Base-by-base conservation (phyloP, 225 moss, liverwort and hornwort genomes). In the Polytrichum formosum region DNA sequence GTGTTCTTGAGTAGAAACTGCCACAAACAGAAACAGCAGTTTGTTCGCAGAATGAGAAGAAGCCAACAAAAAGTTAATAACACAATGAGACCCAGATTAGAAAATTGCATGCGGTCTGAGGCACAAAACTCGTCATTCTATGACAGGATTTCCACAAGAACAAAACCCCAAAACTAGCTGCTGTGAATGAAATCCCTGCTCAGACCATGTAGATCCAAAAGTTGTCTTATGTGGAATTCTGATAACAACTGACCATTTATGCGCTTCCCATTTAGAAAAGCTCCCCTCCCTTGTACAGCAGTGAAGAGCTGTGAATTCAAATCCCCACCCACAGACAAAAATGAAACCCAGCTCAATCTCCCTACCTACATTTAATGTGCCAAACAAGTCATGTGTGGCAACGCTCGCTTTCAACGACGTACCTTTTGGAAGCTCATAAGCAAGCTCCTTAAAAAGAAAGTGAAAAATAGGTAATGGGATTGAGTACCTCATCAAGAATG, bases 211-310 rank as follows among this genome's bases (percentile, higher is more conserved):
- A 13, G 54, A 54, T 17, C 25, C n/a, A 67, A 17, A 58, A 58
- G 6, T n/a, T 9, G 5, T 66, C 66, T 54, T 53, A 22, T 74
- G 26, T 59, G 66, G 26, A 27, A 67, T 55, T 46, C 59, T 62
- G 66, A 54, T 56, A 66, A n/a, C 64, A 69, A 81, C 80, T 35
- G 76, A 93, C 93, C 90, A 7, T 28, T 63, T 65, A 94, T 94
- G 26, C 71, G 84, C 71, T 83, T 61, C 6, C 88, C 94, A 76
- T 98, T 98, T 62, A 94, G 84, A 68, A 88, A 91, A 21, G 94
- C 91, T 73, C 94, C 98, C 59, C 82, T 79, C 56, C 94, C 94
- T 82, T 90, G 80, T 27, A 91, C 70, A 27, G 82, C 98, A 60
- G 90, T 94, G 74, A 94, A 98, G 73, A 94, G 81, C 87, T 91